Evolutionary conservation across 768 basidiomycete species (phyloP).

Genomic region (Calocera cornea): DNA sequence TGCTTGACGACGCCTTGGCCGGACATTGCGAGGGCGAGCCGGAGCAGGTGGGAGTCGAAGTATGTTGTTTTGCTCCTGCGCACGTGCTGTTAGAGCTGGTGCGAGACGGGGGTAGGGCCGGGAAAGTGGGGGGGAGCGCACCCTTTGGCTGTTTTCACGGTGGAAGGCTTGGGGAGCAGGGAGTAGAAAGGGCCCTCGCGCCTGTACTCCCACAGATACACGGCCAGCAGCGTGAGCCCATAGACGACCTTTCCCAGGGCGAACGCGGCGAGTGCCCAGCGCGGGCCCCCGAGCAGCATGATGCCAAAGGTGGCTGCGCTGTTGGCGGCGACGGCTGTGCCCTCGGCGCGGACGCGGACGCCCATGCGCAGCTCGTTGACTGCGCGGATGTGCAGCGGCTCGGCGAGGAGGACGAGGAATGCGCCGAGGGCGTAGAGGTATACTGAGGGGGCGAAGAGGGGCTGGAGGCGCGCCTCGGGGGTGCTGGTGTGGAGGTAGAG

Average conservation of each 20-base stretch:
- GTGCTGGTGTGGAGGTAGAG: constrained; percentile 46
- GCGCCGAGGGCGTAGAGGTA: constrained; percentile 60
- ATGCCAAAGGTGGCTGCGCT: constrained; percentile 56
- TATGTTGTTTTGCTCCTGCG: constrained; percentile 15
- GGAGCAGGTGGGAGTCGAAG: constrained; percentile 38
- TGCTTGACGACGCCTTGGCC: constrained; percentile 85
- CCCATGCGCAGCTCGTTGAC: constrained; percentile 53
- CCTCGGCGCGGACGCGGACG: constrained; percentile 75
- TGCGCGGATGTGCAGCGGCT: constrained; percentile 69
- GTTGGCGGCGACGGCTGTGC: constrained; percentile 60
- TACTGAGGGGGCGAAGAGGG: constrained; percentile 50
- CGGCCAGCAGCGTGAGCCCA: constrained; percentile 39
- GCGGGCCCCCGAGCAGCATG: constrained; percentile 34
- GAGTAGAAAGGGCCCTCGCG: constrained; percentile 25
- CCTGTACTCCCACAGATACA: constrained; percentile 35
- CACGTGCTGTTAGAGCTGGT: no score
- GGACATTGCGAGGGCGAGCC: constrained; percentile 71
- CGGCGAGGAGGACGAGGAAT: constrained; percentile 61
- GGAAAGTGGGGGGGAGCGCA: constrained; percentile 16
- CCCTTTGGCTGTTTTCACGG: constrained; percentile 19
- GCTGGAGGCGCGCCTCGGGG: constrained; percentile 42
- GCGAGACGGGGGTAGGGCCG: background rate
- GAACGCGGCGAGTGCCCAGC: constrained; percentile 64
- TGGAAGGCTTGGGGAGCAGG: constrained; percentile 25
- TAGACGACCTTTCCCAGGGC: constrained; percentile 75